These are phyloP conservation scores for Phoenix roebelenii DNA, from an alignment of 176 grass and related monocot species.

Conservation along the genomic window DNA sequence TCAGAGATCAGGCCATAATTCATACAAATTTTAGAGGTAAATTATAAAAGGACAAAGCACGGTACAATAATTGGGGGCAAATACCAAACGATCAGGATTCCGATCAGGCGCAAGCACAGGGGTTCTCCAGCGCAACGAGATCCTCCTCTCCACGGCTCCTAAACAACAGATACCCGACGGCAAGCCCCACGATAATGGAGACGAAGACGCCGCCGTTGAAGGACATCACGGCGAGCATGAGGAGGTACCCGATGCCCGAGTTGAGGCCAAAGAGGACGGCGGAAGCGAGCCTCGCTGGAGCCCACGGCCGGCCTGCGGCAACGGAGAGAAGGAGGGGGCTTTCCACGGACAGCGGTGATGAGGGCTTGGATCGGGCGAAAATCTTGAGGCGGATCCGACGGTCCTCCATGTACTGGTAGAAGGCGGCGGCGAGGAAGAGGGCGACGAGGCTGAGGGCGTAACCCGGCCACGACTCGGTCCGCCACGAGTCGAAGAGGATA, in stretches of 20 bases:
- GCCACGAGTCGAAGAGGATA: slow-evolving; percentile 91
- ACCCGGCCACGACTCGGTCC: slow-evolving; percentile 47
- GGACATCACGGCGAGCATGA: slow-evolving; percentile 97
- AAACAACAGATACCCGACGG: slow-evolving; percentile 67
- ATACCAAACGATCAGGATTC: neutral
- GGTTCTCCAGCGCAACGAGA: slow-evolving; percentile 50
- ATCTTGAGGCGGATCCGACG: slow-evolving; percentile 66
- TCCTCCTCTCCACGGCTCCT: slow-evolving; percentile 67
- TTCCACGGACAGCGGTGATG: slow-evolving; percentile 8
- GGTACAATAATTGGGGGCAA: no score
- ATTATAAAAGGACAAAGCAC: no score
- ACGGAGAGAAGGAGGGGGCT: slow-evolving; percentile 27
- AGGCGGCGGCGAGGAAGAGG: slow-evolving; percentile 59
- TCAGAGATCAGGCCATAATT: no score
- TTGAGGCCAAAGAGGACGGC: slow-evolving; percentile 76
- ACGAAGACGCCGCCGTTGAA: slow-evolving; percentile 89
- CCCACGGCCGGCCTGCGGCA: neutral
- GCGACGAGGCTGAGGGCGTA: slow-evolving; percentile 78
- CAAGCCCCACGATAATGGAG: slow-evolving; percentile 62
- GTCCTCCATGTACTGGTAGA: slow-evolving; percentile 98
- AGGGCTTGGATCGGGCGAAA: slow-evolving; percentile 28
- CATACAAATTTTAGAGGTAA: no score
- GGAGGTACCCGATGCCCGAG: slow-evolving; percentile 76
- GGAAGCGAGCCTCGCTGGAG: slow-evolving; percentile 19
- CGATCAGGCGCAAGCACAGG: slow-evolving; percentile 76